Evolutionary conservation across 768 basidiomycete species (phyloP).

Genomic region (Kwoniella heveanensis): DNA sequence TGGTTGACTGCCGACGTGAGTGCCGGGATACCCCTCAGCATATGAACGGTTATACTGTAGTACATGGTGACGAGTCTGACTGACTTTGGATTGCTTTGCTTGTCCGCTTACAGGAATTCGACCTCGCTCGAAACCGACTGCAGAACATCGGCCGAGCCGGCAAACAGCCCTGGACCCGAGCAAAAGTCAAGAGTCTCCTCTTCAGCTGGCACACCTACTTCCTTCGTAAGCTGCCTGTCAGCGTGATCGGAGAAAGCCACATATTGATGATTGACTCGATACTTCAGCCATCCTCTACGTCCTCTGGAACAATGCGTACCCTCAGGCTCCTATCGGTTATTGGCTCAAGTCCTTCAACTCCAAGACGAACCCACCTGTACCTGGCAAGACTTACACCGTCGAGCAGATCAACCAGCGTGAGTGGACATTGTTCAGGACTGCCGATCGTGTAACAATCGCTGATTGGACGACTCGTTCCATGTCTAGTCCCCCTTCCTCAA

Average conservation of each 20-base stretch:
- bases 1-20: conserved; percentile 27
- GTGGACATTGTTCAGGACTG: neutral
- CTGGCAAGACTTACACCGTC: conserved; percentile 36
- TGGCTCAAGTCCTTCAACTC: conserved; percentile 46
- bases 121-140: conserved; percentile 30
- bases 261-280: neutral
- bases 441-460: neutral
- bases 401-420: conserved; percentile 39
- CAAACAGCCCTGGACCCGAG: conserved; percentile 26
- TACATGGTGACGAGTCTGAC: too few relatives aligned
- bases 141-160: conserved; percentile 28
- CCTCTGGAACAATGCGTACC: conserved; percentile 37
- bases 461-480: neutral
- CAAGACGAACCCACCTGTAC: conserved; percentile 28
- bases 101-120: conserved; percentile 28
- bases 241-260: neutral
- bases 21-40: too few relatives aligned
- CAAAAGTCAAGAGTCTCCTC: conserved; percentile 26
- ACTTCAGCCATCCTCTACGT: conserved; percentile 26
- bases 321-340: conserved; percentile 31
- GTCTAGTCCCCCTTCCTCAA: conserved; percentile 32
- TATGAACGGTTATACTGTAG: too few relatives aligned
- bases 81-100: too few relatives aligned
- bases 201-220: conserved; percentile 43
- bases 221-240: conserved; percentile 24